These are phyloP conservation scores for Oryza australiensis DNA, from an alignment of 176 grass and related monocot genomes.

Conservation along the genomic window DNA sequence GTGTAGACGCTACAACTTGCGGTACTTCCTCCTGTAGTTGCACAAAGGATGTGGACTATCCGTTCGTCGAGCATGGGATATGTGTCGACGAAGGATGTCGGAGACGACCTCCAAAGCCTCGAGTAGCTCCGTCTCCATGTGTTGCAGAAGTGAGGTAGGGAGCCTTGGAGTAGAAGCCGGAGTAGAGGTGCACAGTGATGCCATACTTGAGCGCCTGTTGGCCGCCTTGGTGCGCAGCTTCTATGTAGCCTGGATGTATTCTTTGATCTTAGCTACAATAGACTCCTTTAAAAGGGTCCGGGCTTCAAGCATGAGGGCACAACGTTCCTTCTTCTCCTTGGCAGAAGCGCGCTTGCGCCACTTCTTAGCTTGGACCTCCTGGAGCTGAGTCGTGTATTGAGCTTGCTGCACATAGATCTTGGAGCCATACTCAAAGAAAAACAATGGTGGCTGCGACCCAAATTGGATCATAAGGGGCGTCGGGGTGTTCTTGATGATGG, in stretches of 20 bases:
- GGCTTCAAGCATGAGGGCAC: not conserved
- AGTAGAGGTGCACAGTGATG: too few species aligned
- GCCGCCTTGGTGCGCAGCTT: not conserved
- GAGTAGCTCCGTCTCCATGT: not conserved
- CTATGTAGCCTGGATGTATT: not conserved
- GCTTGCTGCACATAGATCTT: too few species aligned
- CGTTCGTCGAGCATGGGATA: not conserved
- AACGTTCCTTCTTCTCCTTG: not conserved
- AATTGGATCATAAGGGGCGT: too few species aligned
- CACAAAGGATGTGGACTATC: not conserved
- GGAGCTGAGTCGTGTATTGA: not conserved
- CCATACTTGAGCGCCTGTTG: not conserved
- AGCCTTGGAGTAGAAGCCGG: rapidly evolving
- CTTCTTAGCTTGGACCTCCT: not conserved
- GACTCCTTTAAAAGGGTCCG: not conserved
- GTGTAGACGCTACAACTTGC: not conserved
- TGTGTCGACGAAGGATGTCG: not conserved
- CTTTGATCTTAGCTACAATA: too few species aligned
- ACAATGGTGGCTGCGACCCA: too few species aligned
- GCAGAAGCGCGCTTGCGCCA: not conserved
- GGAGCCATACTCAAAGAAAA: too few species aligned
- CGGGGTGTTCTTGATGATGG: too few species aligned
- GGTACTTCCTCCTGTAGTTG: not conserved
- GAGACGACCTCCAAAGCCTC: not conserved
- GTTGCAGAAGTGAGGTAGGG: not conserved